Percentiles rank a stretch among this genome's conserved stretches.
phyloP scores from a whole-genome alignment of 257 asterid species.

The Ophiorrhiza pumila region DNA sequence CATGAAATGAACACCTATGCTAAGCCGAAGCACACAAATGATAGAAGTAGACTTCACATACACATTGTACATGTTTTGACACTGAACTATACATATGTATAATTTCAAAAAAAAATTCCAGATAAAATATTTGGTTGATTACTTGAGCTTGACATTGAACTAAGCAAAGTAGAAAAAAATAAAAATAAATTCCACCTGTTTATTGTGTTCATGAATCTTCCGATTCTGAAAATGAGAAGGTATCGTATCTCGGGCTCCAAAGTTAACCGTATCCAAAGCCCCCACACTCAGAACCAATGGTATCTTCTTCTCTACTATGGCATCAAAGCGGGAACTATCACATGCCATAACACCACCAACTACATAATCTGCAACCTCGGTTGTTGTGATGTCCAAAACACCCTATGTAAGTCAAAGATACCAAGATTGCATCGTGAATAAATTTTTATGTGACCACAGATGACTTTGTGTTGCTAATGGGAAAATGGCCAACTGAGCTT shows the following conservation, averaged over 20 bases:
- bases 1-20: background rate
- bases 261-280: constrained; percentile 96
- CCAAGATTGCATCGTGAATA: background rate
- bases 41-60: background rate
- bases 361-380: constrained; percentile 89
- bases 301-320: constrained; percentile 71
- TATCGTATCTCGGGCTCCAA: constrained; percentile 73
- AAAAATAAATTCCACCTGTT: constrained; percentile 69
- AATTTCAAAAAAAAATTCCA: too few relatives aligned
- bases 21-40: background rate
- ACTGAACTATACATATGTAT: background rate
- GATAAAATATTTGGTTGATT: background rate
- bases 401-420: constrained; percentile 46
- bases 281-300: constrained; percentile 89
- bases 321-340: constrained; percentile 77
- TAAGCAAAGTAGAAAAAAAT: constrained; percentile 11
- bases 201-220: constrained; percentile 68
- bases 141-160: constrained; percentile 4
- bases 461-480: background rate
- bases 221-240: constrained; percentile 69
- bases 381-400: constrained; percentile 88
- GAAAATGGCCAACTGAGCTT: background rate
- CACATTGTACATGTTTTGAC: background rate
- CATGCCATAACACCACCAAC: constrained; percentile 98
- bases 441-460: background rate